Evolutionary conservation across 2,329 filamentous ascomycete species (phyloP).

Genomic region (Alternaria arbusti): DNA sequence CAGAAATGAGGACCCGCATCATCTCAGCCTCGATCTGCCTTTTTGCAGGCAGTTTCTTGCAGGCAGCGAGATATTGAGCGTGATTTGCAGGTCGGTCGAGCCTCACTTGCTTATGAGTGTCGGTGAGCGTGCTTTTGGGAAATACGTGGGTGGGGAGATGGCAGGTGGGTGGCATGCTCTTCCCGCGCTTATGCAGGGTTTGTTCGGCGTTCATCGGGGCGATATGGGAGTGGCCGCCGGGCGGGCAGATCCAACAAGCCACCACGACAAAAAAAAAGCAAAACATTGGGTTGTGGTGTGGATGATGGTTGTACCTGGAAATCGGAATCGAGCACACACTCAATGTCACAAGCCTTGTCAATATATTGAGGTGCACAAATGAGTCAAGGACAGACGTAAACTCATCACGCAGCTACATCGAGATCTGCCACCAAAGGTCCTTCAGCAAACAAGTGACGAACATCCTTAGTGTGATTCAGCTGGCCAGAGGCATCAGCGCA

Average conservation of each 20-base stretch:
- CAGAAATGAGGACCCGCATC: neutral
- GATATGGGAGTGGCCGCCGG: neutral
- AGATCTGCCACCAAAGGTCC: neutral
- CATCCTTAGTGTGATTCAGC: neutral
- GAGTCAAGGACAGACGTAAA: neutral
- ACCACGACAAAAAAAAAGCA: neutral
- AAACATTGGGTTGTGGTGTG: neutral
- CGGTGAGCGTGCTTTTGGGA: neutral
- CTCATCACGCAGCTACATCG: neutral
- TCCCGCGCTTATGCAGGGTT: conserved; percentile 22
- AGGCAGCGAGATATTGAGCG: neutral
- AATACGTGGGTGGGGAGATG: neutral
- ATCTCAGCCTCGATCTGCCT: neutral
- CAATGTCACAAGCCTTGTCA: neutral
- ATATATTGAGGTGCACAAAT: neutral
- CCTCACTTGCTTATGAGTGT: neutral
- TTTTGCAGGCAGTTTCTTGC: neutral
- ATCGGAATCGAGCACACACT: neutral
- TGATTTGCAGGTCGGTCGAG: neutral
- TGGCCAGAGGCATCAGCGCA: neutral
- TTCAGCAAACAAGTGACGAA: neutral
- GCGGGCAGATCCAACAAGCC: neutral
- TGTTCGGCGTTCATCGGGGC: neutral
- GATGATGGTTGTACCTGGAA: neutral
- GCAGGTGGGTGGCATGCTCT: neutral